These are phyloP conservation scores for Barbarea vulgaris DNA, from an alignment of 345 rosid species.

Conservation along the genomic window DNA sequence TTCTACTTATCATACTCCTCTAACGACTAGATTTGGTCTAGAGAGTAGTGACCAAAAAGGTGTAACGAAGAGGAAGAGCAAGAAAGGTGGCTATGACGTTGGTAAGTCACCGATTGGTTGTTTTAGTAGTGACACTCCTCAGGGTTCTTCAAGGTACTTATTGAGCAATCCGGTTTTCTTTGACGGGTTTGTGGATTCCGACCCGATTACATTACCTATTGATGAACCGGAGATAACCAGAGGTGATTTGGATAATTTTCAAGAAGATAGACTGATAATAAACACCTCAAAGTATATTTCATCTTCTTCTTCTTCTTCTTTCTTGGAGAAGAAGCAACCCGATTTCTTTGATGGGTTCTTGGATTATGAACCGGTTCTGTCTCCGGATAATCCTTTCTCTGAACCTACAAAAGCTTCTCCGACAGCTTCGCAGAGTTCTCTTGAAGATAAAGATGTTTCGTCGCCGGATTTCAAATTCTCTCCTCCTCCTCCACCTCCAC, in stretches of 20 bases:
- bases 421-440: conserved; percentile 30
- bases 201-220: conserved; percentile 31
- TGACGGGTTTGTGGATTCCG: conserved; percentile 44
- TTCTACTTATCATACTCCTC: conserved; percentile 48
- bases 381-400: conserved; percentile 45
- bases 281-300: conserved; percentile 62
- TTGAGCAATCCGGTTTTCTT: conserved; percentile 40
- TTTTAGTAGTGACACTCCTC: conserved; percentile 37
- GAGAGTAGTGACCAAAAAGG: conserved; percentile 36
- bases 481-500: conserved; percentile 52
- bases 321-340: conserved; percentile 51
- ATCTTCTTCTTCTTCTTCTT: conserved; percentile 45
- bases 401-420: conserved; percentile 44
- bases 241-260: background rate
- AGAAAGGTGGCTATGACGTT: conserved; percentile 29
- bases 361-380: conserved; percentile 58
- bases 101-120: conserved; percentile 37
- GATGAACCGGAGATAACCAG: conserved; percentile 41
- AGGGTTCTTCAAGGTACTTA: conserved; percentile 41
- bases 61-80: conserved; percentile 41
- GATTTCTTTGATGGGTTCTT: conserved; percentile 50
- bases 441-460: conserved; percentile 37
- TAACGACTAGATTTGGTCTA: conserved; percentile 47
- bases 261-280: conserved; percentile 32
- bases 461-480: conserved; percentile 37